Evolutionary conservation across 306 rosid genomes (phyloP).

Genomic region (Begonia masoniana): DNA sequence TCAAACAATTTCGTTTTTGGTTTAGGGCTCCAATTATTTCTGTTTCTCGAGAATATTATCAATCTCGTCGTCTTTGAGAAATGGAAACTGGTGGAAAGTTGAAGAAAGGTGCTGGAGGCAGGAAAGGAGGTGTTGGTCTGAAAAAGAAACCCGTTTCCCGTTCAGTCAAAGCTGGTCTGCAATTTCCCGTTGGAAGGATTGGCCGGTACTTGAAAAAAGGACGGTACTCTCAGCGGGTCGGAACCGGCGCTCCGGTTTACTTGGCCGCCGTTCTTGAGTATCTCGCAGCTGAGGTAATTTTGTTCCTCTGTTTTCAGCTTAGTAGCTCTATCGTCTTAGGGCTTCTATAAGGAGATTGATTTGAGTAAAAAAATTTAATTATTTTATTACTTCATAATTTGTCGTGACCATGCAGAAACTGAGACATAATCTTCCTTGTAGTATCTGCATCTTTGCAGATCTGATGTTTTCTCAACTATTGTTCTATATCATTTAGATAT

Average conservation of each 20-base stretch:
- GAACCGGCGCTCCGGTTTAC: constrained; percentile 43
- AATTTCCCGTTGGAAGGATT: constrained; percentile 37
- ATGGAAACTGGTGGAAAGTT: constrained; percentile 24
- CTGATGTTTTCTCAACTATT: no score
- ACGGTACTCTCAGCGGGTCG: constrained; percentile 29
- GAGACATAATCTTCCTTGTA: no score
- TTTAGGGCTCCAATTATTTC: no score
- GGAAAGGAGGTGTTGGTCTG: constrained; percentile 16
- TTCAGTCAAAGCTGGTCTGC: constrained; percentile 32
- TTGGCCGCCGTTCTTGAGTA: constrained; percentile 37
- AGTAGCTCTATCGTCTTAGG: background rate
- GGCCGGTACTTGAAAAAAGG: constrained; percentile 37
- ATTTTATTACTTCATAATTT: no score
- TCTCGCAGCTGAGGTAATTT: constrained; percentile 31
- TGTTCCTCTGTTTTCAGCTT: background rate
- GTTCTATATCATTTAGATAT: no score
- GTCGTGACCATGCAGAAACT: no score
- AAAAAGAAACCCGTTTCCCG: constrained; percentile 35
- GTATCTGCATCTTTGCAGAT: no score
- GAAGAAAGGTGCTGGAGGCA: constrained; percentile 36
- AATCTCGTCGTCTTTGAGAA: constrained; percentile 11
- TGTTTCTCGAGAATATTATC: background rate
- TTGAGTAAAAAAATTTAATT: no score
- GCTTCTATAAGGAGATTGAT: background rate
- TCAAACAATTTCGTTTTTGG: no score